phyloP scores from a whole-genome alignment of 2,329 filamentous ascomycete species.

The Verticillium nubilum region DNA sequence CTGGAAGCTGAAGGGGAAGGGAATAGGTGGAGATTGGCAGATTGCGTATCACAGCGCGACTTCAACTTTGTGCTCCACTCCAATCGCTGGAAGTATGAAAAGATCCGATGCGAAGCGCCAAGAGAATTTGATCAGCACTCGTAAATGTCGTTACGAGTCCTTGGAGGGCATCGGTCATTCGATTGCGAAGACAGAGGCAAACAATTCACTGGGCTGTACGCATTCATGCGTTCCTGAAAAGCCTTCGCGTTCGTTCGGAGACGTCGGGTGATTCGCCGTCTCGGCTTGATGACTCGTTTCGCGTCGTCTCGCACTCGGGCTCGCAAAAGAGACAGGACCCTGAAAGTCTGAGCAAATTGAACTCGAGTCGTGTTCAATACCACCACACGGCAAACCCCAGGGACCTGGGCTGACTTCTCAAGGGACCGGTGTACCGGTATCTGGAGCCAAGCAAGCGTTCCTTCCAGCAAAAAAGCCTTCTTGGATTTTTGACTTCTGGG shows the following conservation, averaged over 20 bases:
- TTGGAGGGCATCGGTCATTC: background rate
- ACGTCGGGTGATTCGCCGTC: background rate
- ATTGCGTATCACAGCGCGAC: background rate
- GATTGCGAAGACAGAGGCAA: background rate
- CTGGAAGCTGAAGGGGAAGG: background rate
- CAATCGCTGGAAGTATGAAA: background rate
- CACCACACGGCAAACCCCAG: too few species aligned
- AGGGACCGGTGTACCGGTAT: too few species aligned
- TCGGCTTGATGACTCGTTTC: background rate
- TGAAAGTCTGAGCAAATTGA: background rate
- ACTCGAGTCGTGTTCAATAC: background rate
- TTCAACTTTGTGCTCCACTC: background rate
- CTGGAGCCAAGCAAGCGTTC: too few species aligned
- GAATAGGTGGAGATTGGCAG: background rate
- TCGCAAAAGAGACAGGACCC: background rate
- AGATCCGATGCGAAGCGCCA: background rate
- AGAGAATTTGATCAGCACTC: background rate
- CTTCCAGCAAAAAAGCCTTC: too few species aligned
- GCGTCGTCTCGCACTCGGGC: background rate
- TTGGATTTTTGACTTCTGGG: too few species aligned
- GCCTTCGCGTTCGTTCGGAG: background rate
- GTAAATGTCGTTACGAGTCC: background rate
- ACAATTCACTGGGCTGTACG: background rate
- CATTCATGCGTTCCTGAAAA: background rate
- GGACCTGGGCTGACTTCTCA: too few species aligned